Conservation (phyloP, 2,329 filamentous ascomycete genomes). For the Botrytis squamosa region DNA sequence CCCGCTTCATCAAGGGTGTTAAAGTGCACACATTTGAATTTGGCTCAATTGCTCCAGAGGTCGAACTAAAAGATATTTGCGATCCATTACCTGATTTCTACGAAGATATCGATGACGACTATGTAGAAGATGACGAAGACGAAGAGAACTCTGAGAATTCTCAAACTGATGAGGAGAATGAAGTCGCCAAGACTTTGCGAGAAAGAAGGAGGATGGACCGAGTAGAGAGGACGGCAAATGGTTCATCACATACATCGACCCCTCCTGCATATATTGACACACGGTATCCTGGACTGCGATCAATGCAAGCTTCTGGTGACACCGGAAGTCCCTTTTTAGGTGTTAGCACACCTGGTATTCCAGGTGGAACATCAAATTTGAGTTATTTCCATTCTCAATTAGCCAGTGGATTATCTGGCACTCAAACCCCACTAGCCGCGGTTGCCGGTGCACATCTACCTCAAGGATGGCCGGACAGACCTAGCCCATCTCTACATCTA, state of each 20-base stretch:
- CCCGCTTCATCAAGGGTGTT: slow-evolving; percentile 95
- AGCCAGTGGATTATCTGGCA: slow-evolving; percentile 67
- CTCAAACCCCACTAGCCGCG: slow-evolving; percentile 75
- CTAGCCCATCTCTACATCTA: slow-evolving; percentile 29
- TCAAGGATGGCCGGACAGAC: slow-evolving; percentile 47
- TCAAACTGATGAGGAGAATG: slow-evolving; percentile 23
- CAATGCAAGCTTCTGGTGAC: slow-evolving; percentile 42
- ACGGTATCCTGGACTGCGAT: slow-evolving; percentile 38
- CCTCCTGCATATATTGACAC: slow-evolving; percentile 45
- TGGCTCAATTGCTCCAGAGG: slow-evolving; percentile 74
- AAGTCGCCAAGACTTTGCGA: slow-evolving; percentile 34
- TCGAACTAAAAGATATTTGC: slow-evolving; percentile 95
- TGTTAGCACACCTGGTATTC: slow-evolving; percentile 60
- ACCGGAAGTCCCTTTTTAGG: slow-evolving; percentile 57
- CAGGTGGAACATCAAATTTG: slow-evolving; percentile 72
- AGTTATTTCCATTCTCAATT: slow-evolving; percentile 82
- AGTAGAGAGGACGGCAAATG: slow-evolving; percentile 39
- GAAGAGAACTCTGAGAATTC: slow-evolving; percentile 38
- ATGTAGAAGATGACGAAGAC: slow-evolving; percentile 52
- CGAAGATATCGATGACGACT: slow-evolving; percentile 70
- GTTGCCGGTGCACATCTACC: slow-evolving; percentile 69
- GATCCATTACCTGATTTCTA: slow-evolving; percentile 97
- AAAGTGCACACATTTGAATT: slow-evolving; percentile 94
- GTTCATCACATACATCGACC: slow-evolving; percentile 26
- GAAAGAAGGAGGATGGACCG: slow-evolving; percentile 41